A percentile compares a stretch with the other conserved stretches of the same genome.
Evolutionary conservation across 768 basidiomycete species (phyloP).

Genomic region (Naematelia encephala): DNA sequence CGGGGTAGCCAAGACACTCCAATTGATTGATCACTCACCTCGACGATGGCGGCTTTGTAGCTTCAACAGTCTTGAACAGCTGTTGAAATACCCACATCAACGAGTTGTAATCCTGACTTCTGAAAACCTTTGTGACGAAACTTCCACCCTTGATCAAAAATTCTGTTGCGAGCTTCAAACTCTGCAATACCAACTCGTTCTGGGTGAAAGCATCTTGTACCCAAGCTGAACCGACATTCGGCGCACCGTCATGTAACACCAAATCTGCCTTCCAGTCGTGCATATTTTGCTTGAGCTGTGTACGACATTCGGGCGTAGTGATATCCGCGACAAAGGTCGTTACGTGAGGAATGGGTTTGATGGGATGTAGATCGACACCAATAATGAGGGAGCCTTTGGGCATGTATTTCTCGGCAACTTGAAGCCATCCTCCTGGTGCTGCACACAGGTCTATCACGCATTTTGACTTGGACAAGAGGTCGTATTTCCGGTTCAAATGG

Average conservation of each 20-base stretch:
- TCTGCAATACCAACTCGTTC: slow-evolving; percentile 93
- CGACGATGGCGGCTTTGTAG: slow-evolving; percentile 96
- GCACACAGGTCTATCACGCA: slow-evolving; percentile 98
- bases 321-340: slow-evolving; percentile 91
- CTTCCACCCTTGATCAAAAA: slow-evolving; percentile 89
- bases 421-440: slow-evolving; percentile 97
- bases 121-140: slow-evolving; percentile 97
- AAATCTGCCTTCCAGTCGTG: slow-evolving; percentile 99
- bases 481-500: slow-evolving; percentile 96
- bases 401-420: slow-evolving; percentile 98
- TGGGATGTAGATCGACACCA: slow-evolving; percentile 93
- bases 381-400: slow-evolving; percentile 85
- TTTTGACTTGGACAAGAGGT: slow-evolving; percentile 74
- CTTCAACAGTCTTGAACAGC: slow-evolving; percentile 92
- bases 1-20: neutral
- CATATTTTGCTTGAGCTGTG: slow-evolving; percentile 75
- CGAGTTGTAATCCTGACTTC: slow-evolving; percentile 96
- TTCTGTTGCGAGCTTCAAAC: slow-evolving; percentile 89
- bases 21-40: slow-evolving; percentile 58
- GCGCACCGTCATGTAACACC: slow-evolving; percentile 97
- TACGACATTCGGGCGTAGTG: slow-evolving; percentile 84
- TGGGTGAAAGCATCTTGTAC: slow-evolving; percentile 97
- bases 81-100: slow-evolving; percentile 99
- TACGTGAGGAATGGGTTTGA: slow-evolving; percentile 90
- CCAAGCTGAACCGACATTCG: slow-evolving; percentile 99